Percentiles rank a stretch among this genome's conserved stretches.
Conservation (phyloP, 2,329 filamentous ascomycete genomes). For the Neonectria neomacrospora region DNA sequence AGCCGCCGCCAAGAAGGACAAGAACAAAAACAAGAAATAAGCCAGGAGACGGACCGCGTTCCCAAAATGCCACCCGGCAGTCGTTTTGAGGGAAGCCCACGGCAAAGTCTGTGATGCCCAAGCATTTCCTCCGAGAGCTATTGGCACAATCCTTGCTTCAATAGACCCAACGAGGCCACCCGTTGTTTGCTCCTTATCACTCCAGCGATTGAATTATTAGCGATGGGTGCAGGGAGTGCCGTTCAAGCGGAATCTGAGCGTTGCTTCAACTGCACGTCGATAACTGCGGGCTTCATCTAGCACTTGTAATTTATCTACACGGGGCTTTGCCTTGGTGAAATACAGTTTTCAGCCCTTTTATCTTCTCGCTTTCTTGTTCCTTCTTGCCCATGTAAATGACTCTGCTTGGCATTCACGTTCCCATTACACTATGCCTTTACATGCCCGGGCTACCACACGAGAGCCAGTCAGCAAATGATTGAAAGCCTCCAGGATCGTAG, state of each 20-base stretch:
- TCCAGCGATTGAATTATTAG: slow-evolving; percentile 11
- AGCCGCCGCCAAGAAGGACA: slow-evolving; percentile 44
- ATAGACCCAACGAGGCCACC: not conserved
- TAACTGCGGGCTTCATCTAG: slow-evolving; percentile 14
- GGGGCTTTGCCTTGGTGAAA: slow-evolving; percentile 15
- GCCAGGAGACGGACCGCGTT: not conserved
- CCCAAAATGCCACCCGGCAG: not conserved
- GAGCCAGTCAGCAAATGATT: slow-evolving; percentile 37
- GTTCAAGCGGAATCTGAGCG: not conserved
- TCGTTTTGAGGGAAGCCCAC: not conserved
- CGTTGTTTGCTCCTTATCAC: not conserved
- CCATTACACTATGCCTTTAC: not conserved
- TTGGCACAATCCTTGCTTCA: not conserved
- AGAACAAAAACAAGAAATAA: slow-evolving; percentile 34
- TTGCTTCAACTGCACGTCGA: not conserved
- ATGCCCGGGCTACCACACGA: slow-evolving; percentile 6
- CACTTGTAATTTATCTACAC: slow-evolving; percentile 25
- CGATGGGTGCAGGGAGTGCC: not conserved
- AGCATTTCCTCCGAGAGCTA: not conserved
- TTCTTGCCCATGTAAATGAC: not conserved
- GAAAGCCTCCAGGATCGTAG: slow-evolving; percentile 25
- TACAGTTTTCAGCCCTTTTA: not conserved
- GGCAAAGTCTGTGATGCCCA: not conserved
- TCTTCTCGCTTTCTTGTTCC: not conserved
- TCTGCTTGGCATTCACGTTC: not conserved